These are phyloP conservation scores for Fraxinus americana DNA, from an alignment of 257 asterid species.

Conservation along the genomic window DNA sequence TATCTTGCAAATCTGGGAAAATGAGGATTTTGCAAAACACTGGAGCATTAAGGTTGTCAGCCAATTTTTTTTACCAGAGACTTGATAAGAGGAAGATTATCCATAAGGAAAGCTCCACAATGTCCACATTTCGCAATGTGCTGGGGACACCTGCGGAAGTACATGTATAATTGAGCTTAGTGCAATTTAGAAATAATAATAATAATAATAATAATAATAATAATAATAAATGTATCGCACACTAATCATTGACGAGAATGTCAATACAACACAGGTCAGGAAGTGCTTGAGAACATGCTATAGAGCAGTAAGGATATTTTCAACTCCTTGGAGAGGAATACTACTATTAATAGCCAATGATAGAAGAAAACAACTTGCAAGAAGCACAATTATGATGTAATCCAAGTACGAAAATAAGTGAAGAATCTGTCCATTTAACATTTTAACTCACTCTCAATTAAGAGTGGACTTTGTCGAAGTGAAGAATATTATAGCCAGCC, in stretches of 20 bases:
- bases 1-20: constrained; percentile 73
- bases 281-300: neutral
- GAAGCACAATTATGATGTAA: neutral
- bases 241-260: neutral
- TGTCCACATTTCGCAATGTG: constrained; percentile 86
- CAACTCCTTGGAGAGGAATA: neutral
- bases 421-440: neutral
- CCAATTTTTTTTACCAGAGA: constrained; percentile 68
- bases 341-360: neutral
- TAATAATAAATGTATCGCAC: too few relatives aligned
- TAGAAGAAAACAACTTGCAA: neutral
- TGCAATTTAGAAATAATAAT: neutral
- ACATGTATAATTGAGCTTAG: neutral
- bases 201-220: too few relatives aligned
- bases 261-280: neutral
- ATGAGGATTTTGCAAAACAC: constrained; percentile 91
- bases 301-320: neutral
- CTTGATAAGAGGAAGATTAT: constrained; percentile 81
- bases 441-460: neutral
- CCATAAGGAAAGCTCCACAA: constrained; percentile 98
- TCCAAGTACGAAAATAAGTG: neutral
- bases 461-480: neutral
- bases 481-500: neutral
- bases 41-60: constrained; percentile 69
- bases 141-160: constrained; percentile 80